Percentiles rank a stretch among this genome's conserved stretches.
These are phyloP conservation scores for Phycomyces blakesleeanus DNA, from an alignment of 192 early-diverging fungal genomes.

Conservation along the genomic window DNA sequence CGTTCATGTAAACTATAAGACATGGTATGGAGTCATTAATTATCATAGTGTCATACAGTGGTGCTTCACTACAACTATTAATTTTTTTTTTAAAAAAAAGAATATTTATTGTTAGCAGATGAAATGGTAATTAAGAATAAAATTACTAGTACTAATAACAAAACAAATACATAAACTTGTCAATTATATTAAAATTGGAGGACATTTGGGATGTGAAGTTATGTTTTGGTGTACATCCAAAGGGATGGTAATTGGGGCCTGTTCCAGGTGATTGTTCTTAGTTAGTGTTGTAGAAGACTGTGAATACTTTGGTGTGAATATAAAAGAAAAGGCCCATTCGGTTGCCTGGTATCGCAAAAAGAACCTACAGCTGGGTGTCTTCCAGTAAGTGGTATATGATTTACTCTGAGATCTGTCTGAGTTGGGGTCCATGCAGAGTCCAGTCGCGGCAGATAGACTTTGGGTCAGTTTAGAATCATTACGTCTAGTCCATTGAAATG, in stretches of 20 bases:
- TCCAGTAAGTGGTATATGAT: conserved; percentile 9
- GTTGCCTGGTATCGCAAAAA: conserved; percentile 18
- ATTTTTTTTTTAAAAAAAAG: no score
- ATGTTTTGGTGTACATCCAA: conserved; percentile 1
- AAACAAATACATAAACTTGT: no score
- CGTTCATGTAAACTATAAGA: no score
- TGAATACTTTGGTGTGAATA: conserved; percentile 2
- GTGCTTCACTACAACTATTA: no score
- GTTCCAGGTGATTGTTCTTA: neutral
- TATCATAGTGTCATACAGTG: no score
- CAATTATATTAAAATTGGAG: no score
- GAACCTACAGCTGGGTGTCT: conserved; percentile 24
- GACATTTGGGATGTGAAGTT: conserved; percentile 1
- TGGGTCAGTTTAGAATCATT: neutral
- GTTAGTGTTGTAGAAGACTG: neutral
- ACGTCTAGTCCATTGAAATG: conserved; percentile 9
- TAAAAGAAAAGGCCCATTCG: conserved; percentile 7
- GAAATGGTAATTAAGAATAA: no score
- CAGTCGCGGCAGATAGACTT: neutral
- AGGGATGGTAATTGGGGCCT: conserved; percentile 8
- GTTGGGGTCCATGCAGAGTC: conserved; percentile 3
- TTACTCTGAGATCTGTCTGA: conserved; percentile 7
- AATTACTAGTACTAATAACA: no score
- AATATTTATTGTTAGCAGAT: no score
- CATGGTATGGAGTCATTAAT: no score